Conservation (phyloP, 2,329 filamentous ascomycete genomes). For the Trichoderma sp. region DNA sequence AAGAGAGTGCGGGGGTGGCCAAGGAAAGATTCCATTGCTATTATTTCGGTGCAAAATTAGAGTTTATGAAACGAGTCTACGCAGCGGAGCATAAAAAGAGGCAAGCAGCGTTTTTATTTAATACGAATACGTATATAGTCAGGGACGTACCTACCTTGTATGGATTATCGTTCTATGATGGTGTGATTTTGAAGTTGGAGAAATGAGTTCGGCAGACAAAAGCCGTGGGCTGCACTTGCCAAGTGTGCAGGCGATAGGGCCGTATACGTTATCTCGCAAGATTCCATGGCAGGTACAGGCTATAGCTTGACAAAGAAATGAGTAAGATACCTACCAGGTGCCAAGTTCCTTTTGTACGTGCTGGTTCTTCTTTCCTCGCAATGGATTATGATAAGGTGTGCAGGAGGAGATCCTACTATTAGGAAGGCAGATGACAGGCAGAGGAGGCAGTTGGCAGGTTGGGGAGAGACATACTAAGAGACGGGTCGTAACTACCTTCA, state of each 20-base stretch:
- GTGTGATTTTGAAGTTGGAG: not conserved
- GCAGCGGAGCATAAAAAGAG: not conserved
- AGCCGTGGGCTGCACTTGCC: not conserved
- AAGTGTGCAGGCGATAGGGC: not conserved
- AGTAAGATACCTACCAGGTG: not conserved
- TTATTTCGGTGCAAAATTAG: not conserved
- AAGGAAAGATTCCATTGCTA: not conserved
- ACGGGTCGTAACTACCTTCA: not conserved
- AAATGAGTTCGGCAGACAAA: not conserved
- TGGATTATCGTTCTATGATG: not conserved
- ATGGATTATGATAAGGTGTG: not conserved
- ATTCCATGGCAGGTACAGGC: not conserved
- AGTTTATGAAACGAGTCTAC: not conserved
- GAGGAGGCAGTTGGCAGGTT: not conserved
- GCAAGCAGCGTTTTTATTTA: not conserved
- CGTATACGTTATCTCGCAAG: not conserved
- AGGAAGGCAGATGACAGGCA: not conserved
- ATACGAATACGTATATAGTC: not conserved
- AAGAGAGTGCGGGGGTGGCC: not conserved
- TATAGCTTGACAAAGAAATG: not conserved
- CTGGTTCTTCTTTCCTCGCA: not conserved
- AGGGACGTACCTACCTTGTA: not conserved
- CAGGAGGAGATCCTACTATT: not conserved
- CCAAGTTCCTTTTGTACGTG: not conserved
- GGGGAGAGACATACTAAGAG: not conserved